Base-by-base conservation (phyloP, 1,139 yeast genomes). In the Yamadazyma sp. region DNA sequence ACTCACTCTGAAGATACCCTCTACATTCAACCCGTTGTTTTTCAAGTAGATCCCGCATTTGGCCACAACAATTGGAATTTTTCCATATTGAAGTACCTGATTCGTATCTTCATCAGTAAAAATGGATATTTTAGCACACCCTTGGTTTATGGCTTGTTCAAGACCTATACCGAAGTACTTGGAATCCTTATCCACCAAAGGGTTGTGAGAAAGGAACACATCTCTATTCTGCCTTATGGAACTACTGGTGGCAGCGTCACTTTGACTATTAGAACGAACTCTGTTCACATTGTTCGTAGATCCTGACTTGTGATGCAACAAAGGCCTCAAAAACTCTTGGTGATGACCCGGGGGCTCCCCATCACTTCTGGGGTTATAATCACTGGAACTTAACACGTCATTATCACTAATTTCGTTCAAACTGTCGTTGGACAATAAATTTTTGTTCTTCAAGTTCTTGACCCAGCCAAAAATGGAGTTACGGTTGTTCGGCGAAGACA, bases 1-100 rank as follows among this genome's bases (percentile, higher is more conserved):
- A 2, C 95, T 94, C 3, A 92, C 87, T 46, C 99, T 72, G 59
- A 92, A 92, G 6, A 94, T 87, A 3, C 99, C 98, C 58, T 92
- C 95, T 1, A 87, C 84, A 25, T 73, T 73, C 34, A 85, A 62
- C 7, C 87, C 95, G 49, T 87, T 82, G 38, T 79, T 79, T 56
- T 92, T 92, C 46, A 92, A 65, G 57, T 66, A 91, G 1, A 87
- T 83, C 2, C 98, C 97, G 64, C 98, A 91, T 53, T 89, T 87
- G 17, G 98, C 98, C 23, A 92, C 95, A n/a, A 92, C 87, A 17
- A 86, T 74, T 1, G 96, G 96, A 26, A 88, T 83, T 44, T 77
- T 71, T 14, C 96, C 96, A 55, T 85, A 88, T 37, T 80, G 79
- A 39, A 81, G 73, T 34, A 78, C 77, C n/a, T 59, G 59, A 36